These are phyloP conservation scores for Paragyromitra xinjiangensis DNA, from an alignment of 495 filamentous ascomycete genomes.

Conservation along the genomic window DNA sequence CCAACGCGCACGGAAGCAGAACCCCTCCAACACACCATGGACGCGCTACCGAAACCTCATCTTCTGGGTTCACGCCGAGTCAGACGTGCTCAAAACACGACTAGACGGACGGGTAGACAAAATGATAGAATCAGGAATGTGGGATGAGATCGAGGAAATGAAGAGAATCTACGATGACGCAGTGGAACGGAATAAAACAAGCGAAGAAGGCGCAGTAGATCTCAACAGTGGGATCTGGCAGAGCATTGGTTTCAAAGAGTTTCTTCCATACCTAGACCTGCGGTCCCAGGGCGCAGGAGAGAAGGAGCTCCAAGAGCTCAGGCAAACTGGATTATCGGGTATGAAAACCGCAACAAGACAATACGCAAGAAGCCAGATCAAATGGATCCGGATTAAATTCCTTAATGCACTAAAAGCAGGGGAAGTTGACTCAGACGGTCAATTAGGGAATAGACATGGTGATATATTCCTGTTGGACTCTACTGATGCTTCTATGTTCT, in stretches of 20 bases:
- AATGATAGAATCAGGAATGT: conserved; percentile 80
- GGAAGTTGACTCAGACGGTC: not conserved
- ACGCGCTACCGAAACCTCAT: conserved; percentile 70
- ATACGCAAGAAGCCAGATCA: conserved; percentile 82
- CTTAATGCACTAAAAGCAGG: conserved; percentile 65
- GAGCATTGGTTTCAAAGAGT: conserved; percentile 94
- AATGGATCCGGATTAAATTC: conserved; percentile 87
- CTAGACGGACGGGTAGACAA: conserved; percentile 79
- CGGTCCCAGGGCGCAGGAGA: conserved; percentile 45
- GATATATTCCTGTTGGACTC: conserved; percentile 59
- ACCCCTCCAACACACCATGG: conserved; percentile 13
- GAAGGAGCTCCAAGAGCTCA: conserved; percentile 38
- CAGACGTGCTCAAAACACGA: conserved; percentile 70
- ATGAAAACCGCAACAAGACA: conserved; percentile 83
- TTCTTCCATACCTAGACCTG: conserved; percentile 73
- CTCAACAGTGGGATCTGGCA: conserved; percentile 86
- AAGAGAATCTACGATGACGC: conserved; percentile 68
- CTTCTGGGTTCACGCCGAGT: conserved; percentile 85
- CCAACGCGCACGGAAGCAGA: conserved; percentile 64
- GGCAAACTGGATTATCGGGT: conserved; percentile 62
- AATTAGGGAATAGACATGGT: conserved; percentile 44
- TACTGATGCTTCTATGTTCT: conserved; percentile 32
- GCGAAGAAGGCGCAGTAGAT: conserved; percentile 66
- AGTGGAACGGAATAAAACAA: conserved; percentile 58
- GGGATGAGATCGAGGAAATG: conserved; percentile 70